Evolutionary conservation across 1,284 basidiomycete genomes (phyloP), one percentile per base, ranked within the genome.

Genomic region (Marasmius fiardii): DNA sequence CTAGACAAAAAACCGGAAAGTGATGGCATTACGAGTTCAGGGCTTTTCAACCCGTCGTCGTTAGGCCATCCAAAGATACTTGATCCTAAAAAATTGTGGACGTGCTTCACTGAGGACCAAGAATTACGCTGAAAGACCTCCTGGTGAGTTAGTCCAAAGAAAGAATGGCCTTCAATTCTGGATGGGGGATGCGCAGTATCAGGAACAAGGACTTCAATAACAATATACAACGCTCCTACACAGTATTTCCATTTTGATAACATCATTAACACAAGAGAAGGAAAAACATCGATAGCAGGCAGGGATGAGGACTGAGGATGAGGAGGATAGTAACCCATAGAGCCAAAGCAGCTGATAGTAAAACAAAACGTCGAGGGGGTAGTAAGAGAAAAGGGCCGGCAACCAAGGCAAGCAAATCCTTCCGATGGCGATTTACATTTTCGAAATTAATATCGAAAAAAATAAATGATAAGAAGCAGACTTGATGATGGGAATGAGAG

Each of bases 391-490:
- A 24, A 44, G 10, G 43, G 4, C 20, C 11, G 43, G 43, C 20
- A 23, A 44, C 24, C 10, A n/a, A 44, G 24, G 23, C 7, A 43
- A 31, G 28, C 28, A 31, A 31, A 4, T 31, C 28, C 28, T 4
- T 31, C 28, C 28, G 28, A 31, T 31, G 28, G 10, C 28, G 28
- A 31, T 31, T 31, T 31, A 31, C 28, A 31, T 31, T 31, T 31
- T 31, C 28, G 5, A 10, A 31, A n/a, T n/a, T n/a, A n/a, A n/a
- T n/a, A n/a, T n/a, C n/a, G n/a, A n/a, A n/a, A 14, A 4, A 41
- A 41, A 41, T 21, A 26, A 28, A 53, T 55, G 48, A 54, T 50
- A 31, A 37, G 26, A 43, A 34, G 33, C 23, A 47, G 26, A 5
- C 44, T 37, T 23, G 34, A 31, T 34, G 33, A 28, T 28, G 6